These are phyloP conservation scores for Fusarium udum DNA, from an alignment of 2,329 filamentous ascomycete genomes.

Conservation along the genomic window DNA sequence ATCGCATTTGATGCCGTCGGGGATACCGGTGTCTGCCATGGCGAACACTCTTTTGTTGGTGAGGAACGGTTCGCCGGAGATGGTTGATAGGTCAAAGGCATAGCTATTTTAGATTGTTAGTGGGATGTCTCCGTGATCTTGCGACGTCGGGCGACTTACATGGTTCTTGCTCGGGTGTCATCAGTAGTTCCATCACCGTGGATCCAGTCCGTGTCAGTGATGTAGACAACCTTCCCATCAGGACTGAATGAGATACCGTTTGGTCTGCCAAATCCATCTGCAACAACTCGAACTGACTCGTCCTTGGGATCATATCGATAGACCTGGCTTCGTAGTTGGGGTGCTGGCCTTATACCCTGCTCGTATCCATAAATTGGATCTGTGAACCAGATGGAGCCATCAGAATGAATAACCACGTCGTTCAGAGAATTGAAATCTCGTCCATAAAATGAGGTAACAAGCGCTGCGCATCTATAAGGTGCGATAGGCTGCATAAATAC, in stretches of 20 bases:
- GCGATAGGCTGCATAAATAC: conserved; percentile 46
- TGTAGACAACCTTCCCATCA: conserved; percentile 54
- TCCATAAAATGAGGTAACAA: conserved; percentile 54
- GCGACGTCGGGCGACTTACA: conserved; percentile 31
- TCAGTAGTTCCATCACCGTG: conserved; percentile 49
- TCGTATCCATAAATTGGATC: conserved; percentile 60
- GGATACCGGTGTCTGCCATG: conserved; percentile 57
- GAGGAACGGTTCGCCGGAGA: conserved; percentile 51
- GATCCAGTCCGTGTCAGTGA: conserved; percentile 54
- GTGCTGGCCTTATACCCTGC: conserved; percentile 56
- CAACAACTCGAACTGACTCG: conserved; percentile 54
- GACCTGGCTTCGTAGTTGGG: conserved; percentile 57
- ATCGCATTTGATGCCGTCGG: conserved; percentile 60
- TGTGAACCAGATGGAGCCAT: conserved; percentile 60
- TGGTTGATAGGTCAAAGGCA: conserved; percentile 47
- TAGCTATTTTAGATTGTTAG: conserved; percentile 34
- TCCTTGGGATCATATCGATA: conserved; percentile 57
- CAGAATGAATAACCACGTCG: conserved; percentile 55
- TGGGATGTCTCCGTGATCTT: no score
- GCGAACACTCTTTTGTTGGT: conserved; percentile 61
- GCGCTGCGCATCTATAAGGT: conserved; percentile 41
- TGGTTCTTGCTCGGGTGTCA: conserved; percentile 32
- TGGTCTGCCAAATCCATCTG: conserved; percentile 58
- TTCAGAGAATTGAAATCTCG: conserved; percentile 60
- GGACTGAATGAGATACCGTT: conserved; percentile 59